Base-by-base conservation (phyloP, 495 filamentous ascomycete species). In the Trichocladium uniseriatum region DNA sequence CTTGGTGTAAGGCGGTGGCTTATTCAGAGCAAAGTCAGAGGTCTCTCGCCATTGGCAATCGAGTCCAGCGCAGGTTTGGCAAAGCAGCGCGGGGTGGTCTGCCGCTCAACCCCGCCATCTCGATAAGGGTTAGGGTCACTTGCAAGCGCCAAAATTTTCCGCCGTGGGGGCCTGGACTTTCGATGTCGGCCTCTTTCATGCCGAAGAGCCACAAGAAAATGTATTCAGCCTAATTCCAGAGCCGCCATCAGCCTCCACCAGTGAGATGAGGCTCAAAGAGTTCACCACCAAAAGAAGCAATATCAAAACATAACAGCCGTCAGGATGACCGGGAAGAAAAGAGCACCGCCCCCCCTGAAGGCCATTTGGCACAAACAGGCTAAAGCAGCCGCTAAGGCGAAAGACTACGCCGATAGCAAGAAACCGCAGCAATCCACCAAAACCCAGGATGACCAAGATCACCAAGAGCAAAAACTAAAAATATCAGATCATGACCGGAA, bases 111-210 rank as follows among this genome's bases (percentile, higher is more conserved):
- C 14, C 15, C 37, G 2, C 34, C 18, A 5, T 14, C 22, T 34
- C n/a, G 45, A 48, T 48, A 29, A 48, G 45, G 45, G 45, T 48
- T 48, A 48, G 45, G 45, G 45, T 48, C 24, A n/a, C n/a, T n/a
- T n/a, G n/a, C n/a, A n/a, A n/a, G n/a, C n/a, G n/a, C n/a, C n/a
- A n/a, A n/a, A n/a, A n/a, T n/a, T n/a, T n/a, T n/a, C n/a, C n/a
- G n/a, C n/a, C n/a, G n/a, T n/a, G n/a, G n/a, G n/a, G n/a, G n/a
- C n/a, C n/a, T n/a, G n/a, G n/a, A n/a, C n/a, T n/a, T n/a, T n/a
- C n/a, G n/a, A n/a, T n/a, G n/a, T n/a, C n/a, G n/a, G n/a, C n/a
- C n/a, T n/a, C n/a, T n/a, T n/a, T n/a, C n/a, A n/a, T n/a, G n/a
- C n/a, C n/a, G n/a, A n/a, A n/a, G n/a, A n/a, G n/a, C n/a, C n/a